Percentiles rank a stretch among this genome's conserved stretches.
phyloP scores from a whole-genome alignment of 2,329 filamentous ascomycete species.

The Pestalotiopsis sp. region DNA sequence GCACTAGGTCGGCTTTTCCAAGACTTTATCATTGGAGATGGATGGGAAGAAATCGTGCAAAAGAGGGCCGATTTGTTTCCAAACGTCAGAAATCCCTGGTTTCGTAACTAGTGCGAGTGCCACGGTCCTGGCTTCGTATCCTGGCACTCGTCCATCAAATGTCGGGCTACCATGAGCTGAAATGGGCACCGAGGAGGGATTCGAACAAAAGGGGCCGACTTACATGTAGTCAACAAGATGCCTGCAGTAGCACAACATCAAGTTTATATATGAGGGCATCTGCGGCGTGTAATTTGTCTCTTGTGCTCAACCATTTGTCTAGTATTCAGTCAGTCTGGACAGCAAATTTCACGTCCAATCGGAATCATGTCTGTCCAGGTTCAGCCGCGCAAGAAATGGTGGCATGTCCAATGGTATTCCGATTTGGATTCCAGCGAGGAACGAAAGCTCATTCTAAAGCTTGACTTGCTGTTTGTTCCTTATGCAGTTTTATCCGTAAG shows the following conservation, averaged over 20 bases:
- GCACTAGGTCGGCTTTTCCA: not conserved
- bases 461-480: slow-evolving; percentile 58
- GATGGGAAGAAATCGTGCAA: too few species aligned
- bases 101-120: too few species aligned
- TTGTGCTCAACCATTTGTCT: not conserved
- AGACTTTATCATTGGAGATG: not conserved
- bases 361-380: slow-evolving; percentile 3
- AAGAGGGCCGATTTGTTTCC: too few species aligned
- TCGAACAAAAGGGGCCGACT: not conserved
- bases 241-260: not conserved
- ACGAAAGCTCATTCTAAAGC: slow-evolving; percentile 53
- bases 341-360: not conserved
- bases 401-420: slow-evolving; percentile 49
- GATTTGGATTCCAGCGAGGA: slow-evolving; percentile 50
- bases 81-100: too few species aligned
- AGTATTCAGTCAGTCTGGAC: not conserved
- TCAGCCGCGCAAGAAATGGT: slow-evolving; percentile 31
- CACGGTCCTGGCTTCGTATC: not conserved
- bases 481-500: slow-evolving; percentile 55
- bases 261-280: not conserved
- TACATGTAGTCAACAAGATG: not conserved
- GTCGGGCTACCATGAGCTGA: not conserved
- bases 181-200: not conserved
- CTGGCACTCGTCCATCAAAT: not conserved
- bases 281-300: not conserved